These are phyloP conservation scores for Sarocladiaceae sp. DNA, from an alignment of 2,329 filamentous ascomycete species.

Conservation along the genomic window DNA sequence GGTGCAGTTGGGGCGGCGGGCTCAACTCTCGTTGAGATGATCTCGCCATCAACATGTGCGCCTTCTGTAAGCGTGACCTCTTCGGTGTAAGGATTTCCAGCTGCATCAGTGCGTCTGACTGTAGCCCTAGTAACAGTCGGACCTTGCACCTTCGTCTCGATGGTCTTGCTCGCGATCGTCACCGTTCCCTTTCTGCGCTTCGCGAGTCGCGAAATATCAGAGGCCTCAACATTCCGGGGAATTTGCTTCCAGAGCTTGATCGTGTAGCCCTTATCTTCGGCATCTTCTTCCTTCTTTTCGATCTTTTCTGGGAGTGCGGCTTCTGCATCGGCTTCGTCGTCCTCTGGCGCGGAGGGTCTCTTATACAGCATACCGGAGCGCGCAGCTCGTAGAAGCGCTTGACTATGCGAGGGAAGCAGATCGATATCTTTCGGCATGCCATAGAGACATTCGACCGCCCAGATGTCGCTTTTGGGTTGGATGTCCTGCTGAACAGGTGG, in stretches of 20 bases:
- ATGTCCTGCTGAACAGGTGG: slow-evolving; percentile 63
- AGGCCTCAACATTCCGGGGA: slow-evolving; percentile 51
- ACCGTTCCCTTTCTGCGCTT: slow-evolving; percentile 59
- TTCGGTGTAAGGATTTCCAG: slow-evolving; percentile 78
- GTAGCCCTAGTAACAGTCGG: slow-evolving; percentile 72
- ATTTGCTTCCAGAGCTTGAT: slow-evolving; percentile 60
- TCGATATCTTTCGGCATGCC: slow-evolving; percentile 84
- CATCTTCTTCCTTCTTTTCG: slow-evolving; percentile 62
- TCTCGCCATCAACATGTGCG: slow-evolving; percentile 75
- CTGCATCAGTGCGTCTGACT: slow-evolving; percentile 71
- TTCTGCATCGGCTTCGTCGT: slow-evolving; percentile 53
- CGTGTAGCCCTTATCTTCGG: slow-evolving; percentile 47
- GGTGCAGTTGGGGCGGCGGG: slow-evolving; percentile 53
- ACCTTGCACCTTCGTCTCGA: slow-evolving; percentile 38
- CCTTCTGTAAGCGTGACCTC: slow-evolving; percentile 79
- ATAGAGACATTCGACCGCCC: slow-evolving; percentile 69
- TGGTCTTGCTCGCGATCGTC: slow-evolving; percentile 50
- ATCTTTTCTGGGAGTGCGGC: slow-evolving; percentile 41
- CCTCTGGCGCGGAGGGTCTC: slow-evolving; percentile 57
- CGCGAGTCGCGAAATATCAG: slow-evolving; percentile 50
- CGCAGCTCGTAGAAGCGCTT: slow-evolving; percentile 77
- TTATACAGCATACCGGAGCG: slow-evolving; percentile 75
- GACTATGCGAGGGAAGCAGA: slow-evolving; percentile 72
- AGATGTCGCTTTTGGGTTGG: slow-evolving; percentile 59
- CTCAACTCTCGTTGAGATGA: slow-evolving; percentile 59